phyloP scores from a whole-genome alignment of 352 stramenopile genomes.

The Halophytophthora batemanensis region DNA sequence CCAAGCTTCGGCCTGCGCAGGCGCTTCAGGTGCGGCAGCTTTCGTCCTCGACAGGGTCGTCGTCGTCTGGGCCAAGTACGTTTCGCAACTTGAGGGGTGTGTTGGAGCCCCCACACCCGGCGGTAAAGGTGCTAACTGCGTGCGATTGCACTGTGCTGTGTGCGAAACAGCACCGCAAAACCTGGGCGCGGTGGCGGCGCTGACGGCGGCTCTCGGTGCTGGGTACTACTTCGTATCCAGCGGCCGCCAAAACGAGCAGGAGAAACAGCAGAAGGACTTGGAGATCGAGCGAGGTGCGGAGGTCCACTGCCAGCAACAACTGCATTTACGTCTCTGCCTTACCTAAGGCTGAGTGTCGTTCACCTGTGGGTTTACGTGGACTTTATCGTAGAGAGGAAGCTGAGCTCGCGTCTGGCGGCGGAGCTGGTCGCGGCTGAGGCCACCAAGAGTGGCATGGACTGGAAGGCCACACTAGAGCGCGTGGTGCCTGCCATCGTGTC shows the following conservation, averaged over 20 bases:
- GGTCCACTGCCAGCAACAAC: too few species aligned
- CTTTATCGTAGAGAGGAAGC: constrained; percentile 41
- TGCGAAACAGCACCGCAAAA: constrained; percentile 18
- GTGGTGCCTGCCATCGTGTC: constrained; percentile 85
- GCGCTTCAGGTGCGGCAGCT: constrained; percentile 9
- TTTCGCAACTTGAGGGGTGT: not conserved
- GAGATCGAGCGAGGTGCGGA: constrained; percentile 52
- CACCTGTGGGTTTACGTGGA: not conserved
- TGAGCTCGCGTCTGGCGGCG: constrained; percentile 61
- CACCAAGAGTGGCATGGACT: constrained; percentile 66
- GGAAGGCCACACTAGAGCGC: constrained; percentile 82
- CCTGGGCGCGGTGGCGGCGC: constrained; percentile 22
- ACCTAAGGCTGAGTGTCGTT: not conserved
- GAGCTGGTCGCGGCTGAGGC: constrained; percentile 67
- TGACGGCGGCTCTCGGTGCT: constrained; percentile 32
- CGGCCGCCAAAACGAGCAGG: constrained; percentile 36
- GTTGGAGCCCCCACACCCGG: not conserved
- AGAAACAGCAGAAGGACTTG: constrained; percentile 59
- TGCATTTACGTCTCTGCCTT: not conserved
- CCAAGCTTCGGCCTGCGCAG: not conserved
- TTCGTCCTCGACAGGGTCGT: constrained; percentile 17
- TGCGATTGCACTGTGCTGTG: constrained; percentile 1
- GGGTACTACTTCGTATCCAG: constrained; percentile 51
- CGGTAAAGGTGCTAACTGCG: constrained; percentile 2
- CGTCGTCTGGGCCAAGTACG: constrained; percentile 19